Base-by-base conservation (phyloP, 495 filamentous ascomycete species). In the Podospora australis region DNA sequence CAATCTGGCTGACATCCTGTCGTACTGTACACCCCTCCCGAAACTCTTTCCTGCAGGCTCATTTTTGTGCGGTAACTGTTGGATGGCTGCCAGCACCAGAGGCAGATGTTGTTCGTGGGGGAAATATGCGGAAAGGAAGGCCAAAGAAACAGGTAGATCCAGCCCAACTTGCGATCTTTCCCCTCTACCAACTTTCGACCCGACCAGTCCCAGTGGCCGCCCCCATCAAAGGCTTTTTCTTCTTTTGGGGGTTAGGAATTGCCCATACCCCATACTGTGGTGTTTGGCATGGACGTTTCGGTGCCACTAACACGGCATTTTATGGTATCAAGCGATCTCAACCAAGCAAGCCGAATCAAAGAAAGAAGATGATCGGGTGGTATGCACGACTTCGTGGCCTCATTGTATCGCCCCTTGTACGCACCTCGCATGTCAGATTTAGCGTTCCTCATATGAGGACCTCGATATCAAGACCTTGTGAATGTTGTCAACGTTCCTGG, bases 351-450 rank as follows among this genome's bases (percentile, higher is more conserved):
- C 16, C 38, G 13, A 13, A 30, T 30, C 6, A 30, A 30, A 13
- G 6, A 30, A 30, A 13, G 16, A 40, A 21, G 38, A 21, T 19
- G 20, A 3, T 16, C 3, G 38, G 20, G 21, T 40, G 54, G 53
- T 57, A 69, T 72, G 70, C 70, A 71, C 64, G 67, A 61, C 60
- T 66, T 69, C 67, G 67, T 71, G 67, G 66, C 63, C 53, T 55
- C 51, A 53, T 52, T 50, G 53, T 54, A 54, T 44, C 53, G 55
- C 56, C 58, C 60, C 66, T 57, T 56, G 59, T 70, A 63, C 56
- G 64, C 53, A 54, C 13, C 50, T 55, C 50, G 48, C 50, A 50
- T 53, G 57, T 54, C 59, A 52, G 36, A 50, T n/a, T n/a, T n/a
- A 50, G 54, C 29, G 30, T 32, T 48, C 43, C 17, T 36, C 26